Base-by-base conservation (phyloP, 306 rosid genomes). In the Ormosia emarginata region DNA sequence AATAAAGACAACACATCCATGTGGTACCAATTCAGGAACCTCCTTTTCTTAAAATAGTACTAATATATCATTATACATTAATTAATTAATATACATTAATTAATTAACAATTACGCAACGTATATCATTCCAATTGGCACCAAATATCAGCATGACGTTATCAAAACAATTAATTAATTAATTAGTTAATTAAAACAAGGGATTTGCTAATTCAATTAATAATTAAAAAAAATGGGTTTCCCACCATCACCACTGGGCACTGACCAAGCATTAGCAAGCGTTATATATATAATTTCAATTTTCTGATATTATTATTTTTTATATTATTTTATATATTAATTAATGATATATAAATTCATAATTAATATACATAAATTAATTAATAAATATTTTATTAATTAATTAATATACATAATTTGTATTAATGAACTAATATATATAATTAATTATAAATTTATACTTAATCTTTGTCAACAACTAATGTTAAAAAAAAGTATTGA, bases 41-140 rank as follows among this genome's bases (percentile, higher is more conserved):
- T 17, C 17, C 2, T 14, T 69, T 69, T 39, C 64, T 43, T 24
- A 47, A 37, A 65, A 4, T 64, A 77, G 53, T 13, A 39, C 15
- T 40, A 4, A 3, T 24, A 64, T 36, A 64, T 14, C 0, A 61
- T n/a, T 59, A 12, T 62, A 33, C 10, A 33, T 47, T 47, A 14
- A 62, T 0, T 13, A 33, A 33, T 34, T 33, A 33, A 33, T 59
- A 12, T 62, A 33, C 10, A 33, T 47, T 47, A 14, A 62, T 0
- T 13, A 33, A 33, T 34, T 33, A 33, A 33, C 68, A 33, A 33
- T 62, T 1, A 30, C 10, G 6, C 0, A 53, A 78, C 3, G 13
- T 15, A n/a, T 10, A 56, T 71, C 30, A 4, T 71, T 41, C 67
- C 86, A 78, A 53, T 56, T 78, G 87, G 80, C 76, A 78, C 32